These are phyloP conservation scores for Triticum turgidum DNA, from an alignment of 176 grass and related monocot genomes.

Conservation along the genomic window DNA sequence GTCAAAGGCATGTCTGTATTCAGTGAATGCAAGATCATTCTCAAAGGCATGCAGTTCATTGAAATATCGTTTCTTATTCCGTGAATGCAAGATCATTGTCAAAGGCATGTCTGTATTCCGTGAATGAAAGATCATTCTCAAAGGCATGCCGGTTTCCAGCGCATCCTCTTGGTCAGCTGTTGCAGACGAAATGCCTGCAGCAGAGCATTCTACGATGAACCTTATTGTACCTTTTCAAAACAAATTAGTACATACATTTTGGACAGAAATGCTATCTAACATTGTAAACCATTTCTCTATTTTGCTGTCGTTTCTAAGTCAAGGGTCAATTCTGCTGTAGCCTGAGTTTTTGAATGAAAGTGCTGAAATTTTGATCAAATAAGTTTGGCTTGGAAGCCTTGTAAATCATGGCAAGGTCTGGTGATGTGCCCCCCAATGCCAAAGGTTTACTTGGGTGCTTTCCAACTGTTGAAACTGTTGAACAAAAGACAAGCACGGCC, in stretches of 20 bases:
- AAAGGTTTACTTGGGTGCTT: too few relatives aligned
- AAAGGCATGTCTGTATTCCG: too few relatives aligned
- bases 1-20: too few relatives aligned
- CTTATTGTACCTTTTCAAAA: background rate
- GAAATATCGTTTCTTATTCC: too few relatives aligned
- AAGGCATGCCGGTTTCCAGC: background rate
- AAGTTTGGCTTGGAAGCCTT: background rate
- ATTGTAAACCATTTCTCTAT: background rate
- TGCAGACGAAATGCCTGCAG: background rate
- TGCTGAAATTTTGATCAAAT: background rate
- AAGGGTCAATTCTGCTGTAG: background rate
- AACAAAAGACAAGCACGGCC: too few relatives aligned
- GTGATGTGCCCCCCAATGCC: too few relatives aligned
- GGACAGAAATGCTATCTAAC: background rate
- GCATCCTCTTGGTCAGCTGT: background rate
- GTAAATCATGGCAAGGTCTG: background rate
- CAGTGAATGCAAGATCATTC: background rate
- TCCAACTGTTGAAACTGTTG: too few relatives aligned
- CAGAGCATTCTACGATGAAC: background rate
- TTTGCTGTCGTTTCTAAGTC: background rate
- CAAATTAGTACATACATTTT: background rate
- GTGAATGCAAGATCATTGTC: too few relatives aligned
- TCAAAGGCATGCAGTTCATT: background rate
- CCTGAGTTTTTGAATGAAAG: background rate
- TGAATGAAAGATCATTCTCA: background rate